A percentile compares a stretch with the other conserved stretches of the same genome.
These are phyloP conservation scores for Amylocystis lapponica DNA, from an alignment of 768 basidiomycete genomes.

Conservation along the genomic window DNA sequence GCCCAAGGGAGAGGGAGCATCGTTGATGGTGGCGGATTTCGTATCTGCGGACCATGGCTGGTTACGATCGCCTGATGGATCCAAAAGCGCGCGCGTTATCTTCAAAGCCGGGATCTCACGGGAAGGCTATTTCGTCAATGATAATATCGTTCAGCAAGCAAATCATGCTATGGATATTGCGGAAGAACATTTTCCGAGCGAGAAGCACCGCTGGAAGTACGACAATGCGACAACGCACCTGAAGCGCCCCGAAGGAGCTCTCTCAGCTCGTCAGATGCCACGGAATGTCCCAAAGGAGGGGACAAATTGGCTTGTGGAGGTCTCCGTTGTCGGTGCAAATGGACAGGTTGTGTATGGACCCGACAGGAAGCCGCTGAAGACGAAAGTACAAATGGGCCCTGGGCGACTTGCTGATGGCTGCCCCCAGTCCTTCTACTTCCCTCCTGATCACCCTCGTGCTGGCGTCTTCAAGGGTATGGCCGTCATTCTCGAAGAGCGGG, in stretches of 20 bases:
- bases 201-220: constrained; percentile 24
- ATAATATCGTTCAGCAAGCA: constrained; percentile 13
- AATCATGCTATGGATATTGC: constrained; percentile 26
- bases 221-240: constrained; percentile 26
- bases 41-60: too few species aligned
- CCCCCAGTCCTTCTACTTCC: constrained; percentile 16
- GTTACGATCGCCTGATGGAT: constrained; percentile 16
- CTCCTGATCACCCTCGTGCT: constrained; percentile 1
- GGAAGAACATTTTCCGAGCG: constrained; percentile 22
- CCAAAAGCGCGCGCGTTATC: constrained; percentile 16
- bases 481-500: constrained; percentile 7
- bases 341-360: too few species aligned
- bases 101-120: constrained; percentile 17
- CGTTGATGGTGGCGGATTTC: constrained; percentile 31
- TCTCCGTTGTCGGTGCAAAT: too few species aligned
- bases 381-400: constrained; percentile 5
- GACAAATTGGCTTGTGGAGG: too few species aligned
- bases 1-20: constrained; percentile 31
- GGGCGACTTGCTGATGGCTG: constrained; percentile 9
- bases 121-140: too few species aligned
- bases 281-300: too few species aligned
- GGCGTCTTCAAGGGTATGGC: constrained; percentile 23
- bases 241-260: constrained; percentile 19
- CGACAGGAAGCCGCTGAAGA: too few species aligned
- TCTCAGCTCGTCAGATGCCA: constrained; percentile 23